Conservation (phyloP, 225 moss, liverwort and hornwort genomes). For the Marchantia polymorpha region DNA sequence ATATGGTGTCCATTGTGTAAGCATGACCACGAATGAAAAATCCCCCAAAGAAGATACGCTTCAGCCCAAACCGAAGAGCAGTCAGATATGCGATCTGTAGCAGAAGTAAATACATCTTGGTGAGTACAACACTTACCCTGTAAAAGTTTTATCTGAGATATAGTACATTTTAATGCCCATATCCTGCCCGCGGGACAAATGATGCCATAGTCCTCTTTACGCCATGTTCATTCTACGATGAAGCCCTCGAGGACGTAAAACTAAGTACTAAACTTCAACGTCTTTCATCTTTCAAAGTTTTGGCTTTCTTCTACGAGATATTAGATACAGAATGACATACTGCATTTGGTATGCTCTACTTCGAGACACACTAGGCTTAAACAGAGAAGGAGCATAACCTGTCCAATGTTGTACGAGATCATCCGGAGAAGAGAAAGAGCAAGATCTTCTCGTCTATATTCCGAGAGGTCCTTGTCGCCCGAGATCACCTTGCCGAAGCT, state of each 20-base stretch:
- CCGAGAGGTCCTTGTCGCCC: conserved; percentile 73
- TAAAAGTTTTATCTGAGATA: neutral
- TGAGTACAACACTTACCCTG: neutral
- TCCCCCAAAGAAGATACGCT: conserved; percentile 94
- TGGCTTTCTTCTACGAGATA: too few species aligned
- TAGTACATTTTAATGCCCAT: too few species aligned
- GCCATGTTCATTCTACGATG: too few species aligned
- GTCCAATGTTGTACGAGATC: conserved; percentile 97
- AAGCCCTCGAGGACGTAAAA: too few species aligned
- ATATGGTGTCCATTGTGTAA: conserved; percentile 97
- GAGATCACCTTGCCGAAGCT: conserved; percentile 91
- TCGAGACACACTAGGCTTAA: neutral
- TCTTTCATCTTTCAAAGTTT: too few species aligned
- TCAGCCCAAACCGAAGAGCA: conserved; percentile 75
- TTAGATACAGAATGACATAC: too few species aligned
- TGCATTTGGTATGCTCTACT: too few species aligned
- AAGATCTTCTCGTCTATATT: conserved; percentile 77
- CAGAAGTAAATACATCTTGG: neutral
- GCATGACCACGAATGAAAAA: conserved; percentile 96
- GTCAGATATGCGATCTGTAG: conserved; percentile 77
- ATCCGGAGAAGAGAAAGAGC: conserved; percentile 85
- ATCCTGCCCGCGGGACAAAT: too few species aligned
- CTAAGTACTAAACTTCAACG: too few species aligned
- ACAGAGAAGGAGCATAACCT: conserved; percentile 19
- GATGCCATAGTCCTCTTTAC: too few species aligned